These are phyloP conservation scores for Primulina tabacum DNA, from an alignment of 257 asterid genomes.

Conservation along the genomic window DNA sequence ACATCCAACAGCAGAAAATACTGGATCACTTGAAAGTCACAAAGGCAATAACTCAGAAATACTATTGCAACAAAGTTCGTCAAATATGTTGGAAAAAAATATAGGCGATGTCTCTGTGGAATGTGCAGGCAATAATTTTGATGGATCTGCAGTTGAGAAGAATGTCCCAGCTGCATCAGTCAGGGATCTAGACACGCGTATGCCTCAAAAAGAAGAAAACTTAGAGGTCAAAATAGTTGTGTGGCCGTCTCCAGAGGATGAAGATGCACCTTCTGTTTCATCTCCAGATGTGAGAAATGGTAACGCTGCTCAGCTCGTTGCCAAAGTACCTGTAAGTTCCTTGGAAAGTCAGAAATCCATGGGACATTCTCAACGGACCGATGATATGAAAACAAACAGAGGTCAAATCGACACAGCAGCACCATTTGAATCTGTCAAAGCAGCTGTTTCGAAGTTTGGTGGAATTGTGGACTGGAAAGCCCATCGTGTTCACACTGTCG, in stretches of 20 bases:
- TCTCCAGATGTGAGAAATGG: constrained; percentile 37
- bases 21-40: constrained; percentile 20
- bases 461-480: constrained; percentile 99
- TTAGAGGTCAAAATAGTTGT: constrained; percentile 23
- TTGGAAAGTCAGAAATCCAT: constrained; percentile 22
- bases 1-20: no score
- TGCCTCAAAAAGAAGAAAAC: constrained; percentile 27
- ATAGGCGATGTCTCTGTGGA: constrained; percentile 22
- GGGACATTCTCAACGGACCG: constrained; percentile 28
- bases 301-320: constrained; percentile 26
- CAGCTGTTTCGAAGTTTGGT: constrained; percentile 95
- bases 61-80: constrained; percentile 21
- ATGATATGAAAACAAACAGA: constrained; percentile 30
- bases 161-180: constrained; percentile 20
- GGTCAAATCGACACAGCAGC: constrained; percentile 78
- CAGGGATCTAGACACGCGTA: constrained; percentile 18
- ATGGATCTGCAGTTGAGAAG: constrained; percentile 33
- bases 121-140: constrained; percentile 24
- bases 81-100: constrained; percentile 30
- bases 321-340: constrained; percentile 32
- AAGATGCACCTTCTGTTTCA: constrained; percentile 27
- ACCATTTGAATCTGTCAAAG: constrained; percentile 92
- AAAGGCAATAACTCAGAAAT: constrained; percentile 4
- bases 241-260: constrained; percentile 33
- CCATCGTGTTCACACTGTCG: constrained; percentile 76